Evolutionary conservation across 768 basidiomycete genomes (phyloP).

Genomic region (Dendrothele bispora): DNA sequence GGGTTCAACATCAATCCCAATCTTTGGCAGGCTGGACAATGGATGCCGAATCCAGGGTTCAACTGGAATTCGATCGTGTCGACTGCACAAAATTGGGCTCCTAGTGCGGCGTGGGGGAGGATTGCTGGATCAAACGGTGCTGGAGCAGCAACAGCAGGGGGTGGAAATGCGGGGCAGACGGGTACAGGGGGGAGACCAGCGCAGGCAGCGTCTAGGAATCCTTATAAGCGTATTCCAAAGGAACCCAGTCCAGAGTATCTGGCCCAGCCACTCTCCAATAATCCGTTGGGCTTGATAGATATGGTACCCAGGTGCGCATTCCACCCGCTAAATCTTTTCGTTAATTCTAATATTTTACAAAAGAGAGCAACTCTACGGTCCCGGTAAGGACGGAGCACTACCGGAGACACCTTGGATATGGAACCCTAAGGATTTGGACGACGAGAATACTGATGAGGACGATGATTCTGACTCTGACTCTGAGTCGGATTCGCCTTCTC

Average conservation of each 20-base stretch:
- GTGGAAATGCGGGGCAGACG: too few species aligned
- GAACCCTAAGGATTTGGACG: slow-evolving; percentile 50
- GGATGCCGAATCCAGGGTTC: slow-evolving; percentile 50
- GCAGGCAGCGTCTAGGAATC: slow-evolving; percentile 50
- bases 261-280: slow-evolving; percentile 53
- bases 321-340: background rate
- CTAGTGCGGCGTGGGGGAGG: slow-evolving; percentile 43
- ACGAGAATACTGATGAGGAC: too few species aligned
- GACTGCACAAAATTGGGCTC: slow-evolving; percentile 36
- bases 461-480: slow-evolving; percentile 19
- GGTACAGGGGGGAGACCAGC: too few species aligned
- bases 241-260: slow-evolving; percentile 68
- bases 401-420: slow-evolving; percentile 73
- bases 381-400: slow-evolving; percentile 32
- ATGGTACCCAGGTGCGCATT: slow-evolving; percentile 63
- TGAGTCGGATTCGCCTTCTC: slow-evolving; percentile 7
- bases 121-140: slow-evolving; percentile 28
- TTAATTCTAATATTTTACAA: slow-evolving; percentile 11
- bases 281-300: slow-evolving; percentile 63
- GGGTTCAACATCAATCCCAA: slow-evolving; percentile 42
- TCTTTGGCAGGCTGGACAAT: slow-evolving; percentile 53
- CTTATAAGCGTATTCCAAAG: slow-evolving; percentile 63
- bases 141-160: slow-evolving; percentile 24
- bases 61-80: slow-evolving; percentile 14
- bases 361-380: slow-evolving; percentile 33